phyloP scores from a whole-genome alignment of 75 land plant genomes.

The Larix kaempferi region DNA sequence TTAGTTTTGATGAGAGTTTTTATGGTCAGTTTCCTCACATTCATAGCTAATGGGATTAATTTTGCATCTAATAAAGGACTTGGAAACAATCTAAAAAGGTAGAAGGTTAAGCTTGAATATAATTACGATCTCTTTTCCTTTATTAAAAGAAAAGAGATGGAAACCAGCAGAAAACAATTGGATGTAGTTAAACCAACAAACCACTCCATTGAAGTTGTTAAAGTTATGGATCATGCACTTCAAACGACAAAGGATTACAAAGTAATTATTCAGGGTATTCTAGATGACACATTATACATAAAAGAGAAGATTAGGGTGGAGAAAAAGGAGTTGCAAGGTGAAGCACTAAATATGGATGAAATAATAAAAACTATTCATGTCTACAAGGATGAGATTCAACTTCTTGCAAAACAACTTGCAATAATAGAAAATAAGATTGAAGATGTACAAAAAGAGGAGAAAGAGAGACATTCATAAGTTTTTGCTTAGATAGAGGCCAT shows the following conservation, averaged over 20 bases:
- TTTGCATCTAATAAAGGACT: constrained; percentile 8
- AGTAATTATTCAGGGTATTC: constrained; percentile 1
- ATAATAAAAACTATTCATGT: not conserved
- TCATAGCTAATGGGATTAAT: not conserved
- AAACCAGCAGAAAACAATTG: constrained; percentile 7
- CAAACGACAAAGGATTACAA: constrained; percentile 11
- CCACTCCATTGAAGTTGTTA: not conserved
- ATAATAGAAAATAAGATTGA: constrained; percentile 10
- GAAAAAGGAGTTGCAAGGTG: not conserved
- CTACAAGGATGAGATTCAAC: constrained; percentile 8
- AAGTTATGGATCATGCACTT: constrained; percentile 10
- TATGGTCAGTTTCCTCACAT: not conserved
- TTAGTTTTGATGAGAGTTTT: not conserved
- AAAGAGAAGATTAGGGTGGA: constrained; percentile 6
- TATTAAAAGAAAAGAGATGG: constrained; percentile 13
- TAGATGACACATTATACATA: constrained; percentile 4
- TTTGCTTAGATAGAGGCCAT: constrained; percentile 13
- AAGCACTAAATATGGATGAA: constrained; percentile 10
- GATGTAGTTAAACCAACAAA: not conserved
- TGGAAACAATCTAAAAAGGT: constrained; percentile 4
- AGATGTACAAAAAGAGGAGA: constrained; percentile 2
- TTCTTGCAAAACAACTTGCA: not conserved
- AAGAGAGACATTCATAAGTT: not conserved
- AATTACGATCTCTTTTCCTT: not conserved
- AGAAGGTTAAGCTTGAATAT: constrained; percentile 9